phyloP scores from a whole-genome alignment of 2,329 filamentous ascomycete genomes.

The Hypoxylon sp. region DNA sequence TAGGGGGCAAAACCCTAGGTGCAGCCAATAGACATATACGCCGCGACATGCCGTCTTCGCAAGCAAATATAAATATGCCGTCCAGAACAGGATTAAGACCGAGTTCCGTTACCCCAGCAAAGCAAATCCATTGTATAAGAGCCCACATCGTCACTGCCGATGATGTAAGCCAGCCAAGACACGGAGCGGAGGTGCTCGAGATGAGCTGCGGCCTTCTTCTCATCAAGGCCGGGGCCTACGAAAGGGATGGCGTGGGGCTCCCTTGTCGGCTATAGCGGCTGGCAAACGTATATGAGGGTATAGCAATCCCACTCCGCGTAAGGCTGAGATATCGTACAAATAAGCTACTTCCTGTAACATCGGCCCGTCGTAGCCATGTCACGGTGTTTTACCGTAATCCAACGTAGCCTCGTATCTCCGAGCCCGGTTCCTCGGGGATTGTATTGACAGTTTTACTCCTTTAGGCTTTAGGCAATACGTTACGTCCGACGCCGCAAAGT shows the following conservation, averaged over 20 bases:
- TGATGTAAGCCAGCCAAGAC: constrained; percentile 8
- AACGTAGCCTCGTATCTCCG: too few species aligned
- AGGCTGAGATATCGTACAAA: too few species aligned
- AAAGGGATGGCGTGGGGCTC: constrained; percentile 4
- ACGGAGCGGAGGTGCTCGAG: constrained; percentile 2
- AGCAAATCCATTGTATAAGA: constrained; percentile 6
- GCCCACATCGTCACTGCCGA: neutral
- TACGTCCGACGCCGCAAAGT: too few species aligned
- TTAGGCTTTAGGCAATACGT: too few species aligned
- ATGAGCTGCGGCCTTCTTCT: neutral
- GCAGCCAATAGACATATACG: constrained; percentile 10
- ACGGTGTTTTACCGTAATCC: too few species aligned
- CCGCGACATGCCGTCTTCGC: neutral
- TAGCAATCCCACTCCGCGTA: neutral
- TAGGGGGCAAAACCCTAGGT: neutral
- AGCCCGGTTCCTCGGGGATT: too few species aligned
- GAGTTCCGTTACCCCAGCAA: neutral
- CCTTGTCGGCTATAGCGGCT: neutral
- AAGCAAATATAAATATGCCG: constrained; percentile 1
- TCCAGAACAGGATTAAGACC: constrained; percentile 4
- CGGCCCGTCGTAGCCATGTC: too few species aligned
- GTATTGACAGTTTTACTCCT: too few species aligned
- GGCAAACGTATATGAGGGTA: neutral
- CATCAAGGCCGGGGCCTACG: constrained; percentile 7
- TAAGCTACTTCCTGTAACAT: too few species aligned